Base-by-base conservation (phyloP, 2,329 filamentous ascomycete species). In the Chalaropsis thielavioides region DNA sequence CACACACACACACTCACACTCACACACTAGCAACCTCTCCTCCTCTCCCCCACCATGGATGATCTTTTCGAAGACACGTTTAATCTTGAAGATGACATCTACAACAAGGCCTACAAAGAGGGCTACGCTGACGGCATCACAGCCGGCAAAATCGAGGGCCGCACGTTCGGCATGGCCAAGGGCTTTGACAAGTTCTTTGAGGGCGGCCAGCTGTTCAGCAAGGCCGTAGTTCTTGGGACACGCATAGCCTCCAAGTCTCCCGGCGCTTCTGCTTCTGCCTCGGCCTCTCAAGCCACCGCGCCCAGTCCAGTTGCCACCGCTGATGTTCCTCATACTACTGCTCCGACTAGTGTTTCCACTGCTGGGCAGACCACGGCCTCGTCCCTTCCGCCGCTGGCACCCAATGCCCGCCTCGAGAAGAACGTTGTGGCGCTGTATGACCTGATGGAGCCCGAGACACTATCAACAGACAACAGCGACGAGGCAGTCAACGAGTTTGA, bases 101-200 rank as follows among this genome's bases (percentile, higher is more conserved):
- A 96, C 77, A 78, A 83, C 56, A 84, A 92, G 74, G 94, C 94
- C 67, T 92, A 91, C 77, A 74, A 79, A 5, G 81, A 90, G 64
- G 94, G 94, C 54, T 74, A 84, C 60, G 76, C 80, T 49, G 92
- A 96, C 75, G 94, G 94, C 67, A 78, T 83, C 49, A 81, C 81
- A 67, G 87, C 89, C 40, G 94, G 94, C 46, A 85, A 86, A 66
- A 84, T 90, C 69, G 94, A 99, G 79, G 94, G 94, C 67, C 88
- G 91, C 62, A 83, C 90, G 22, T 90, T 97, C 72, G 94, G 92
- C 0, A 83, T 97, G 51, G 88, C 95, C 73, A 94, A 92, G 69
- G 92, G 92, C 0, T 97, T 94, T 70, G 90, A 96, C 71, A 97
- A 96, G 76, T 96, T 95, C 72, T 73, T 88, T 51, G 86, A 90